phyloP scores from a whole-genome alignment of 176 grass and related monocot species.

The Raddia distichophylla region DNA sequence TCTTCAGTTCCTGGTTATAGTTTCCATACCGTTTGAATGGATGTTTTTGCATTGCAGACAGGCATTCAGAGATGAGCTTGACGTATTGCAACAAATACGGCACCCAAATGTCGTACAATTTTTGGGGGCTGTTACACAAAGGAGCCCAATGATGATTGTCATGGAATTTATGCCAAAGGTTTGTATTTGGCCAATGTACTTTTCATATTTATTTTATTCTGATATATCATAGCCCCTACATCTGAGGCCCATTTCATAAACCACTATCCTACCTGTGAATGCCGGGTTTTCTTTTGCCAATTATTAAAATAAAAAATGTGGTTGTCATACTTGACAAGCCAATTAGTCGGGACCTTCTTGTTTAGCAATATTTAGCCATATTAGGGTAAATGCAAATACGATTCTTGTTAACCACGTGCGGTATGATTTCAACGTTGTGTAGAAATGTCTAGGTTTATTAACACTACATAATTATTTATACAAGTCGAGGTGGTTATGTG shows the following conservation, averaged over 20 bases:
- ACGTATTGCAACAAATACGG: conserved; percentile 83
- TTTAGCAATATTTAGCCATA: background rate
- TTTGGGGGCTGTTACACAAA: conserved; percentile 97
- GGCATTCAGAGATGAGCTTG: conserved; percentile 93
- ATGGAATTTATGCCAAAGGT: conserved; percentile 99
- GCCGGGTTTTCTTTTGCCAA: background rate
- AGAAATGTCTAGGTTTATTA: conserved; percentile 18
- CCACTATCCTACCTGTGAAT: background rate
- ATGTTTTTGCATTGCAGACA: conserved; percentile 50
- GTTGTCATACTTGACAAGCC: conserved; percentile 2
- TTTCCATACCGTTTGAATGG: conserved; percentile 41
- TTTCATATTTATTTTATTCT: conserved; percentile 8
- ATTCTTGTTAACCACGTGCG: conserved; percentile 12
- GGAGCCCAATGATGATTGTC: conserved; percentile 99
- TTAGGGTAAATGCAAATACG: conserved; percentile 13
- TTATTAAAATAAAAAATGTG: conserved; percentile 8
- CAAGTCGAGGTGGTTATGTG: background rate
- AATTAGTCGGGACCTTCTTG: background rate
- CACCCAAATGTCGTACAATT: conserved; percentile 99
- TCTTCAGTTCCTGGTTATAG: background rate
- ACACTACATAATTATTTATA: background rate
- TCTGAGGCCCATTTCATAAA: conserved; percentile 11
- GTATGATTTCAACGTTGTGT: conserved; percentile 14
- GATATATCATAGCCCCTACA: background rate
- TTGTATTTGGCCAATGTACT: conserved; percentile 22